Conservation (phyloP, 2,329 filamentous ascomycete species). For the Diaporthe nobilis region DNA sequence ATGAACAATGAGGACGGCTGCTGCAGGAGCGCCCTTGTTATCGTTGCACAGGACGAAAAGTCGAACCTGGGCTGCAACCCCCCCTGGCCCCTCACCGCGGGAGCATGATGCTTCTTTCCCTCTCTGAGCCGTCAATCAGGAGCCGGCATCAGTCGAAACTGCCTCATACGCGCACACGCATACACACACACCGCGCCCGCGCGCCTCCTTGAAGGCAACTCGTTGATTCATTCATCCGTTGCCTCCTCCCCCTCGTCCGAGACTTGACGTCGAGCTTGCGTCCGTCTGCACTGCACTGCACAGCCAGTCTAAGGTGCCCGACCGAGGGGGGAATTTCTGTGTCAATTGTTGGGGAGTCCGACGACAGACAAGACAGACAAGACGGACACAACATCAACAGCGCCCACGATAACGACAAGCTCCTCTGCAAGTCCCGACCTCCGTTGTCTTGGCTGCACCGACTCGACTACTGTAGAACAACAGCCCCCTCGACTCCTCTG, state of each 20-base stretch:
- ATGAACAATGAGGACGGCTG: slow-evolving; percentile 1
- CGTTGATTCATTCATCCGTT: slow-evolving; percentile 12
- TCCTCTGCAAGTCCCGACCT: slow-evolving; percentile 2
- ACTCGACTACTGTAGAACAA: not conserved
- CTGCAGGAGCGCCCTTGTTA: slow-evolving; percentile 18
- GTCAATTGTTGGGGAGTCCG: not conserved
- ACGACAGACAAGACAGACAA: not conserved
- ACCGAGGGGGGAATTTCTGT: not conserved
- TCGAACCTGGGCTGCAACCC: slow-evolving; percentile 3
- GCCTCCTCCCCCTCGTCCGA: slow-evolving; percentile 5
- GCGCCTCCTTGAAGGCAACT: not conserved
- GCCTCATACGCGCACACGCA: slow-evolving; percentile 1
- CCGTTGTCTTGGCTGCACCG: slow-evolving; percentile 24
- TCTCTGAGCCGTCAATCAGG: slow-evolving; percentile 25
- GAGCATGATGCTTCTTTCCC: slow-evolving; percentile 19
- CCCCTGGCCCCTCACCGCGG: slow-evolving; percentile 20
- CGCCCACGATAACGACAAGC: slow-evolving; percentile 14
- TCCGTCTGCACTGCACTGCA: not conserved
- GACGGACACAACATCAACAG: not conserved
- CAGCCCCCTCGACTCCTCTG: slow-evolving; percentile 1
- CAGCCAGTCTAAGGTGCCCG: not conserved
- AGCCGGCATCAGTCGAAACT: slow-evolving; percentile 22
- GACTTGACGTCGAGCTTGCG: slow-evolving; percentile 19
- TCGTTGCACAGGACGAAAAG: slow-evolving; percentile 32
- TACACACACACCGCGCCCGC: not conserved